These are phyloP conservation scores for Stentor roeselii DNA, from an alignment of 73 alveolate genomes.

Conservation along the genomic window DNA sequence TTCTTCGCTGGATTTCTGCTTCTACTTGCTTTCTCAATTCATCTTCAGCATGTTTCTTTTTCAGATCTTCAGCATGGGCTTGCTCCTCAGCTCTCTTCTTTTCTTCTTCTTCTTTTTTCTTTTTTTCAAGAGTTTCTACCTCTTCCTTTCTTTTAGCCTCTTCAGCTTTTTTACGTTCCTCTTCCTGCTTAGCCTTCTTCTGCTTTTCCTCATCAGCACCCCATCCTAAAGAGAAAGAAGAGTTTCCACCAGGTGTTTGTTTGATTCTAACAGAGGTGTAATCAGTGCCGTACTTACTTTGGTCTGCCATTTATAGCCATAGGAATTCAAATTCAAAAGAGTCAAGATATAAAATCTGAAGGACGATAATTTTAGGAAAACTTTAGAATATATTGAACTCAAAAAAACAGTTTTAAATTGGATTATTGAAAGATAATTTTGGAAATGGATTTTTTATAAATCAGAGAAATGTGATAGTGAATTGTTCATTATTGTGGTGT, in stretches of 20 bases:
- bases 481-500: too few relatives aligned
- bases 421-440: too few relatives aligned
- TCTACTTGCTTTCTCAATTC: not conserved
- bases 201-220: not conserved
- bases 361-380: too few relatives aligned
- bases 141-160: constrained; percentile 5
- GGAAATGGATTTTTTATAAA: too few relatives aligned
- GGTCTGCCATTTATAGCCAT: too few relatives aligned
- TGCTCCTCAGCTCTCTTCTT: not conserved
- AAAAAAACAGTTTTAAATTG: too few relatives aligned
- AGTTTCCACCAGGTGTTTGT: constrained; percentile 26
- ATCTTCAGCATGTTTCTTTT: not conserved
- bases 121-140: not conserved
- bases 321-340: too few relatives aligned
- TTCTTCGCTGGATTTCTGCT: not conserved
- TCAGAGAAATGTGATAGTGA: too few relatives aligned
- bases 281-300: constrained; percentile 20
- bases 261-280: constrained; percentile 12
- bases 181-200: not conserved
- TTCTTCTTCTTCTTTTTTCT: constrained; percentile 18
- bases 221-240: constrained; percentile 25
- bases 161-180: not conserved
- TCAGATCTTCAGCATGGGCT: not conserved
- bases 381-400: too few relatives aligned
- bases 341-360: too few relatives aligned